phyloP scores from a whole-genome alignment of 2,329 filamentous ascomycete species.

The Fusarium multiceps region DNA sequence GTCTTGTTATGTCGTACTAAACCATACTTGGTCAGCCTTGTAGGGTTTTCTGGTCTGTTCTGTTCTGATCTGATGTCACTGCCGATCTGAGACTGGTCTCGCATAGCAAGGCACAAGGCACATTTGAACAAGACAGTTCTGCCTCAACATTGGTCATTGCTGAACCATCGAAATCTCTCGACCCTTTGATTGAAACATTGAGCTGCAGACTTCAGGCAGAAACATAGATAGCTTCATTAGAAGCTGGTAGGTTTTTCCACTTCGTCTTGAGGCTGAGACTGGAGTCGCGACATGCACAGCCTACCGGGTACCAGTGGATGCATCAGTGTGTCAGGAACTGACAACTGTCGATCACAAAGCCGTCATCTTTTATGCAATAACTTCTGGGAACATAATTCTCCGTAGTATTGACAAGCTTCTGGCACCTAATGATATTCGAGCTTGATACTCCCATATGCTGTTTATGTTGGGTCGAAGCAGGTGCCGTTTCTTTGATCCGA shows the following conservation, averaged over 20 bases:
- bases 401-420: not conserved
- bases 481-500: not conserved
- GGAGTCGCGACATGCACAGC: constrained; percentile 35
- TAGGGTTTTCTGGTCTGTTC: constrained; percentile 30
- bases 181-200: constrained; percentile 17
- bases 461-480: not conserved
- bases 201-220: constrained; percentile 20
- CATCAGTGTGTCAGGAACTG: constrained; percentile 23
- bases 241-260: constrained; percentile 43
- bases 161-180: constrained; percentile 6
- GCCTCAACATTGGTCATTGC: constrained; percentile 10
- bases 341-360: constrained; percentile 23
- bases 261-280: constrained; percentile 44
- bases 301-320: constrained; percentile 24
- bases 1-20: constrained; percentile 1
- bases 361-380: not conserved
- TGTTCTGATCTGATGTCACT: constrained; percentile 37
- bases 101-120: constrained; percentile 28
- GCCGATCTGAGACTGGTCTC: constrained; percentile 37
- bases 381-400: not conserved
- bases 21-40: constrained; percentile 39
- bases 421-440: not conserved
- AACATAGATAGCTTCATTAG: constrained; percentile 6
- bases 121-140: constrained; percentile 15
- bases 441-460: not conserved